Evolutionary conservation across 2,329 filamentous ascomycete genomes (phyloP).

Genomic region (Fusarium liriodendri): DNA sequence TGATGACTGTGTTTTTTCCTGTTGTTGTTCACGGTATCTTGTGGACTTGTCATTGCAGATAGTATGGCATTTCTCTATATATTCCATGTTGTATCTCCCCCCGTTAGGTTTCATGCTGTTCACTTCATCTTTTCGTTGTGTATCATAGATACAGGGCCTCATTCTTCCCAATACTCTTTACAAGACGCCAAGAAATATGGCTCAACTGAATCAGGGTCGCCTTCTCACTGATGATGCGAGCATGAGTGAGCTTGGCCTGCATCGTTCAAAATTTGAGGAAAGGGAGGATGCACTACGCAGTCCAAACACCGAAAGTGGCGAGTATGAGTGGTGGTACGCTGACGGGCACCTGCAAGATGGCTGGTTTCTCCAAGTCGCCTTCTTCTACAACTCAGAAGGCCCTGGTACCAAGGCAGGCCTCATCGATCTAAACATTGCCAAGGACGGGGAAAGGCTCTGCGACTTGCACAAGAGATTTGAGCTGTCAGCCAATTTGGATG

Average conservation of each 20-base stretch:
- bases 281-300: not conserved
- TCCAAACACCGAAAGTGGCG: not conserved
- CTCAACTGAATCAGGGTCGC: not conserved
- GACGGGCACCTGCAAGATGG: not conserved
- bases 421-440: not conserved
- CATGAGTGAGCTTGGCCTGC: not conserved
- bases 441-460: not conserved
- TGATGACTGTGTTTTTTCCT: not conserved
- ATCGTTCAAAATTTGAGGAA: not conserved
- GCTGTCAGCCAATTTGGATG: not conserved
- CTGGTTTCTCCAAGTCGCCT: not conserved
- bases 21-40: not conserved
- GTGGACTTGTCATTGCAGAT: not conserved
- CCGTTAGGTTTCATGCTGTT: not conserved
- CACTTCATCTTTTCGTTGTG: not conserved
- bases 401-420: not conserved
- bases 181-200: not conserved
- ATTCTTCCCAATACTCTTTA: not conserved
- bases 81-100: not conserved
- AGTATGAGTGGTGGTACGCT: not conserved
- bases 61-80: not conserved
- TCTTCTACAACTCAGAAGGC: not conserved
- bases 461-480: not conserved
- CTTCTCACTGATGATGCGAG: not conserved
- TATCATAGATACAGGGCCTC: not conserved